phyloP scores from a whole-genome alignment of 169 alveolate genomes.

The Ichthyophthirius multifiliis region DNA sequence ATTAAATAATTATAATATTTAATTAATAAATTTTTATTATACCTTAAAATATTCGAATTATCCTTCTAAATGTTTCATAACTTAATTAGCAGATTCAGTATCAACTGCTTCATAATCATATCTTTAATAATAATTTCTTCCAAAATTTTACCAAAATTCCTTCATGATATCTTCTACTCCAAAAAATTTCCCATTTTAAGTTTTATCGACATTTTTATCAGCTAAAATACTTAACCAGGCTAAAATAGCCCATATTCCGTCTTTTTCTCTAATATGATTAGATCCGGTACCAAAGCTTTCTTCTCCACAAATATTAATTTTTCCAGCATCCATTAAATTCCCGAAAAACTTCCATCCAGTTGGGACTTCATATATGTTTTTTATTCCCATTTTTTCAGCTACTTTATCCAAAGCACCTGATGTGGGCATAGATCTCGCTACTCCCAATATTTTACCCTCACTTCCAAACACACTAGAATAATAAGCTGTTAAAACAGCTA shows the following conservation, averaged over 20 bases:
- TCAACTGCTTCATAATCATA: constrained; percentile 87
- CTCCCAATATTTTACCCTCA: constrained; percentile 86
- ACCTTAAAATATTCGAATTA: constrained; percentile 55
- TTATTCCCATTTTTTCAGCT: constrained; percentile 86
- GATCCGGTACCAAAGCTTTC: constrained; percentile 96
- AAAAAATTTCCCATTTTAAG: constrained; percentile 53
- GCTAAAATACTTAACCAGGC: constrained; percentile 94
- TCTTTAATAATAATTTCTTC: constrained; percentile 93
- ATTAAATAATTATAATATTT: neutral
- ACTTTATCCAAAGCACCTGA: constrained; percentile 93
- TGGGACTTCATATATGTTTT: constrained; percentile 90
- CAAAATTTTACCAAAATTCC: constrained; percentile 91
- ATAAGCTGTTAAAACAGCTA: constrained; percentile 92
- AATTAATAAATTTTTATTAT: neutral
- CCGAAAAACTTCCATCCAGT: constrained; percentile 98
- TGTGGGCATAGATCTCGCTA: constrained; percentile 97
- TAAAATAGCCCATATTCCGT: constrained; percentile 96
- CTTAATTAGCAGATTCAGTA: constrained; percentile 83
- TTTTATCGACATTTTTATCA: constrained; percentile 74
- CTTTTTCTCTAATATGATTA: constrained; percentile 79
- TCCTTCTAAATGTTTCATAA: constrained; percentile 73
- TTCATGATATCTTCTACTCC: constrained; percentile 87
- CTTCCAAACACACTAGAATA: constrained; percentile 81
- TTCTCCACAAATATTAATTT: constrained; percentile 92
- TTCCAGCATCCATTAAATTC: constrained; percentile 94